Conservation (phyloP, 176 grass and related monocot species). For the Ensete glaucum region DNA sequence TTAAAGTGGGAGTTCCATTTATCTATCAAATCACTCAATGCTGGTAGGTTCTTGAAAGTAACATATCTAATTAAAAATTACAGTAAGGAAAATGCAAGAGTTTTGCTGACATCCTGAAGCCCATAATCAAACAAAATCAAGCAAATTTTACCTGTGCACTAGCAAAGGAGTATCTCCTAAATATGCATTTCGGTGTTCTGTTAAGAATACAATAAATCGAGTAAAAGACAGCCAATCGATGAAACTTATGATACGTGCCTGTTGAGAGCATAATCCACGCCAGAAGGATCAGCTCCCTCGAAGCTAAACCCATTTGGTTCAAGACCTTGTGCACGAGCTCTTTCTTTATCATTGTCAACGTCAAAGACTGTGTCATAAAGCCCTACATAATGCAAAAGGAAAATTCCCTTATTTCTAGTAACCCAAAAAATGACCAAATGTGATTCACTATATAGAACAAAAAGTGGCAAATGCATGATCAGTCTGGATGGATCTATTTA, state of each 20-base stretch:
- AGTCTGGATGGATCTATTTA: neutral
- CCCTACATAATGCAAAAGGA: conserved; percentile 28
- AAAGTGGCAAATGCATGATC: neutral
- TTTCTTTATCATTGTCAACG: conserved; percentile 63
- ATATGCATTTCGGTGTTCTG: no score
- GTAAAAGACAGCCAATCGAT: neutral
- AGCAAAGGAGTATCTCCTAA: no score
- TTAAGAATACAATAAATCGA: no score
- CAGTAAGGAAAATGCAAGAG: no score
- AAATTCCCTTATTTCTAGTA: neutral
- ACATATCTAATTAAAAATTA: no score
- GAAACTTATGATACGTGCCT: conserved; percentile 30
- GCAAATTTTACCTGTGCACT: no score
- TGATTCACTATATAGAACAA: neutral
- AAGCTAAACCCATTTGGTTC: conserved; percentile 94
- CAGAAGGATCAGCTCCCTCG: conserved; percentile 51
- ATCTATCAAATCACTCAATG: no score
- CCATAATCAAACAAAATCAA: no score
- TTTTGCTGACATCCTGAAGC: no score
- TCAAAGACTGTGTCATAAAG: conserved; percentile 89
- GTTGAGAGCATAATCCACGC: conserved; percentile 78
- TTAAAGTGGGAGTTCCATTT: no score
- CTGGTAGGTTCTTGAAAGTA: no score
- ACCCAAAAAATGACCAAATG: neutral
- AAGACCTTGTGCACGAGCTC: conserved; percentile 58